Conservation (phyloP, 306 rosid species). For the Senna siamea region DNA sequence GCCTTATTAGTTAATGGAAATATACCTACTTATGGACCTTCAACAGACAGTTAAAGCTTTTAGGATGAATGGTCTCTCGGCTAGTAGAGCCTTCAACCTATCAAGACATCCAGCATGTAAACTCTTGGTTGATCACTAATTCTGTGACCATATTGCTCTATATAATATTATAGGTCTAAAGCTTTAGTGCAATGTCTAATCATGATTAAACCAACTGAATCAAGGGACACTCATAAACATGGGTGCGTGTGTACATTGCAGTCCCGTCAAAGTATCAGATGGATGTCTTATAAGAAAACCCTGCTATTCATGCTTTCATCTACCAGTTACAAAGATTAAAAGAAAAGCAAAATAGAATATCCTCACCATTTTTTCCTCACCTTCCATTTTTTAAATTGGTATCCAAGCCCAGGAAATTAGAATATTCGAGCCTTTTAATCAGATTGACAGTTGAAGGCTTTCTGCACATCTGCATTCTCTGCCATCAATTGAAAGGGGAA, state of each 20-base stretch:
- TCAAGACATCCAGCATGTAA: neutral
- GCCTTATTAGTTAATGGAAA: neutral
- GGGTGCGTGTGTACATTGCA: neutral
- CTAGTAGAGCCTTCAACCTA: neutral
- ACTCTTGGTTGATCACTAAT: neutral
- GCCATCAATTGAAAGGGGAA: constrained; percentile 41
- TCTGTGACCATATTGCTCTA: neutral
- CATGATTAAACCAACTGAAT: constrained; percentile 9
- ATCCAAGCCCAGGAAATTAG: constrained; percentile 90
- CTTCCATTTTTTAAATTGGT: constrained; percentile 76
- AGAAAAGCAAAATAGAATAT: constrained; percentile 26
- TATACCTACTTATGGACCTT: neutral
- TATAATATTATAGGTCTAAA: neutral
- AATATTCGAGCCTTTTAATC: constrained; percentile 73
- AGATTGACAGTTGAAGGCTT: constrained; percentile 77
- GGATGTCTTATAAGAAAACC: neutral
- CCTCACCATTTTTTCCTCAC: constrained; percentile 47
- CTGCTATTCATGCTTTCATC: constrained; percentile 4
- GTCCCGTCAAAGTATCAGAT: neutral
- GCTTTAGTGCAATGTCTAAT: neutral
- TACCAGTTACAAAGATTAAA: constrained; percentile 5
- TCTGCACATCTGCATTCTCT: constrained; percentile 72
- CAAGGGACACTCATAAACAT: constrained; percentile 1
- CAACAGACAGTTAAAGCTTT: neutral
- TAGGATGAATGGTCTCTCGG: neutral